Evolutionary conservation across 257 asterid genomes (phyloP), one percentile per base, ranked within the genome.

Genomic region (Hygrophila difformis): DNA sequence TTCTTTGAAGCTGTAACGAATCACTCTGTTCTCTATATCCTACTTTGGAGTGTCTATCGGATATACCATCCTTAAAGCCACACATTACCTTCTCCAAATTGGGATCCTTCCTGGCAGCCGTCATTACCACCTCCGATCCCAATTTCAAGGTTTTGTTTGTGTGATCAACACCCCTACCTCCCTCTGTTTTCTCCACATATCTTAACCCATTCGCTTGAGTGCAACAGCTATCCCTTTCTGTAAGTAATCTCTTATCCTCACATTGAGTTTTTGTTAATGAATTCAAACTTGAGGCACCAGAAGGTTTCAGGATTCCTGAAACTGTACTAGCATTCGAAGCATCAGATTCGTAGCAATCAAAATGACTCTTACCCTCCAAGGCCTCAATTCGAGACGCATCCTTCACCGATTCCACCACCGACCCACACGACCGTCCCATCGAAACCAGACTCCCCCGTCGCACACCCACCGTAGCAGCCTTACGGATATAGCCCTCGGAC

Each of bases 401-500:
- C 55, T 60, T 66, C 33, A 41, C 57, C 46, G 47, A 51, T 35
- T 28, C 39, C 39, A 11, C 55, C 28, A 47, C 39, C 24, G 14
- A 39, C 33, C 67, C 57, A 42, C 33, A 1, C 28, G 61, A 48
- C 39, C 23, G 64, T 24, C 60, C 53, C 34, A 22, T 26, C 22
- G 44, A 39, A 54, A 73, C 18, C 41, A 64, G 61, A 52, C 81
- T 76, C 51, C 74, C 76, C n/a, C 47, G 70, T 6, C 71, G 56
- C 44, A 57, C 28, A 26, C 78, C 82, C 43, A 83, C 31, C 3
- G 71, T 69, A 67, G 87, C 75, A 52, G 61, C 62, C 62, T 69
- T 83, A 11, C 53, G 60, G 52, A 80, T 47, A 65, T 83, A 83
- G 13, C 67, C 55, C 33, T 78, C 81, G 9, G 94, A 87, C 37